These are phyloP conservation scores for Penicillium sp. DNA, from an alignment of 2,329 filamentous ascomycete genomes.

Conservation along the genomic window DNA sequence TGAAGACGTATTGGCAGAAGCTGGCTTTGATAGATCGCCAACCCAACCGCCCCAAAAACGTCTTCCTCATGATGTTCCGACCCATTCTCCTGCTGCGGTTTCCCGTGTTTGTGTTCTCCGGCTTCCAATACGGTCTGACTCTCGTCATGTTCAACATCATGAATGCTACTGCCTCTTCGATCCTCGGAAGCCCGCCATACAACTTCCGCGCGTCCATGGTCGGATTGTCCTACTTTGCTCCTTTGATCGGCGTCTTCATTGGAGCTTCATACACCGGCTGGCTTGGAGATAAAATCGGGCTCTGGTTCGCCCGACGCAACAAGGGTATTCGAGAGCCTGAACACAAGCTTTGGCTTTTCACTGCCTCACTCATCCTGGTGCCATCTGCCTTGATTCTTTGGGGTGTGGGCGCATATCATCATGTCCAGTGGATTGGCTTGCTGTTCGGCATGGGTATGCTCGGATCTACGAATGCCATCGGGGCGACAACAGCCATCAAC, in stretches of 20 bases:
- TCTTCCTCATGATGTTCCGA: conserved; percentile 15
- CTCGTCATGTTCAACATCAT: conserved; percentile 27
- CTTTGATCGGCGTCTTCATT: conserved; percentile 17
- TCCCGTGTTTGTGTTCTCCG: conserved; percentile 17
- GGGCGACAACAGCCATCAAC: conserved; percentile 22
- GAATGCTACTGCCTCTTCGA: conserved; percentile 21
- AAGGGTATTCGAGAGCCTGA: conserved; percentile 41
- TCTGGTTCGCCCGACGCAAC: conserved; percentile 41
- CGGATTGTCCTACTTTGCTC: conserved; percentile 22
- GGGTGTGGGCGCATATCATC: conserved; percentile 28
- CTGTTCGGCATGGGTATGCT: conserved; percentile 30
- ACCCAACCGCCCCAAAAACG: conserved; percentile 17
- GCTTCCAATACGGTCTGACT: conserved; percentile 20
- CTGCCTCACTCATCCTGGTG: conserved; percentile 22
- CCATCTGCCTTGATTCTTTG: conserved; percentile 11
- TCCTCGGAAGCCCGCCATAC: conserved; percentile 23
- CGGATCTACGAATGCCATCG: conserved; percentile 23
- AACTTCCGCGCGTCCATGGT: conserved; percentile 8
- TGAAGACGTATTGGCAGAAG: conserved; percentile 19
- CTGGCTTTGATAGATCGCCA: conserved; percentile 15
- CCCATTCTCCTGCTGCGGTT: conserved; percentile 16
- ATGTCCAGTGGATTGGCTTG: conserved; percentile 28
- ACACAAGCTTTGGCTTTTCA: conserved; percentile 30
- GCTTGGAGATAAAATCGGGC: conserved; percentile 23
- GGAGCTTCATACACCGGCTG: conserved; percentile 18